Conservation (phyloP, 2,329 filamentous ascomycete species). For the Whalleya microplaca region DNA sequence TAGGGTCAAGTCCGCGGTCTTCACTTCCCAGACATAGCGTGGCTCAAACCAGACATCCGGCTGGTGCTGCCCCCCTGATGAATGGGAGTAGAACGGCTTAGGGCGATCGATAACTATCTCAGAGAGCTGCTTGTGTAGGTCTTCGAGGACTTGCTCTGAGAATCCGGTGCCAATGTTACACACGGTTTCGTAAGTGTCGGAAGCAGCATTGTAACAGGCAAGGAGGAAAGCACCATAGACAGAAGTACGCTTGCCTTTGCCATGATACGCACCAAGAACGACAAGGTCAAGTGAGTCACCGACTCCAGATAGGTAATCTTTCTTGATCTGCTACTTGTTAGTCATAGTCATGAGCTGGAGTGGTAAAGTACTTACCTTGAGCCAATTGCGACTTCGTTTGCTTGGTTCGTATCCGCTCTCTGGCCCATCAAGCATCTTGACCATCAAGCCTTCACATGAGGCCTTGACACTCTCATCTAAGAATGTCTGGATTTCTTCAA, state of each 20-base stretch:
- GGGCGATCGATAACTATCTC: conserved; percentile 82
- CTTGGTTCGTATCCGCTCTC: conserved; percentile 96
- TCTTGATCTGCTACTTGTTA: conserved; percentile 72
- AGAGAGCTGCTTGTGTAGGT: conserved; percentile 76
- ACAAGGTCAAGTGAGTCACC: conserved; percentile 97
- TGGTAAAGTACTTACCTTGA: conserved; percentile 67
- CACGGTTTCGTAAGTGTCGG: conserved; percentile 88
- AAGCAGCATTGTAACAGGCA: conserved; percentile 83
- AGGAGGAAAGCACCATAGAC: conserved; percentile 96
- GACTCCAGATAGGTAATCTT: conserved; percentile 92
- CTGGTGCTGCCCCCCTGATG: conserved; percentile 82
- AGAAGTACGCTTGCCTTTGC: conserved; percentile 92
- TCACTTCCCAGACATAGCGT: conserved; percentile 94
- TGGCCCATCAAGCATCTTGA: conserved; percentile 95
- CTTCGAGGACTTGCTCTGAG: conserved; percentile 89
- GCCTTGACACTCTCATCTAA: conserved; percentile 95
- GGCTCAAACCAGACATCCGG: conserved; percentile 99
- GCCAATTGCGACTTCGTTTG: conserved; percentile 96
- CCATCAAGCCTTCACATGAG: conserved; percentile 97
- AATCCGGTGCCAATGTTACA: conserved; percentile 99
- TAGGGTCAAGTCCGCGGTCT: conserved; percentile 91
- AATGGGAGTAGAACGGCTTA: conserved; percentile 94
- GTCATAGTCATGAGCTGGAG: conserved; percentile 4
- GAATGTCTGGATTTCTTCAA: conserved; percentile 91
- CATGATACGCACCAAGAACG: conserved; percentile 91